Percentiles rank a stretch among this genome's conserved stretches.
Evolutionary conservation across 2,329 filamentous ascomycete species (phyloP).

Genomic region (Cytospora mali): DNA sequence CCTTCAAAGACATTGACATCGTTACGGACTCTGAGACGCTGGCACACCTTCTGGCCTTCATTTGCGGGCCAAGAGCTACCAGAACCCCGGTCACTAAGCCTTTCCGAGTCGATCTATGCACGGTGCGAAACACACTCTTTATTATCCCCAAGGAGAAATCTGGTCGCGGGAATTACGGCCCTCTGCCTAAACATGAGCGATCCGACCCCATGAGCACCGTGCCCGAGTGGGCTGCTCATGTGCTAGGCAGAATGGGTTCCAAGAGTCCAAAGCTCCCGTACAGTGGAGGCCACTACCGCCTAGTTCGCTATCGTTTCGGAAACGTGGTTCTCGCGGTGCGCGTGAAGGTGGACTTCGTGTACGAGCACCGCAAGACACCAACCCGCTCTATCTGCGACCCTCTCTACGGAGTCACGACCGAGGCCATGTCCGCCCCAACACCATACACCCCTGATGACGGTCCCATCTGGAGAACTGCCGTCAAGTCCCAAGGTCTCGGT

Average conservation of each 20-base stretch:
- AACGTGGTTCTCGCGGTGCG: slow-evolving; percentile 12
- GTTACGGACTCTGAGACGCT: slow-evolving; percentile 20
- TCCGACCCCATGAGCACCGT: neutral
- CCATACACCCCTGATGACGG: neutral
- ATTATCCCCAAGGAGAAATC: slow-evolving; percentile 1
- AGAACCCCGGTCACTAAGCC: neutral
- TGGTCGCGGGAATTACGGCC: slow-evolving; percentile 14
- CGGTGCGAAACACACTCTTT: slow-evolving; percentile 21
- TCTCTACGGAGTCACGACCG: neutral
- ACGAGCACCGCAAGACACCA: slow-evolving; percentile 2
- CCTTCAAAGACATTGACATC: slow-evolving; percentile 16
- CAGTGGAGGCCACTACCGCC: slow-evolving; percentile 18
- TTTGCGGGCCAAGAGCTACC: neutral
- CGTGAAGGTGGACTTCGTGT: slow-evolving; percentile 18
- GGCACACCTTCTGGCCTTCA: slow-evolving; percentile 12
- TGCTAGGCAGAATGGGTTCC: neutral
- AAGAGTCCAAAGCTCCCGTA: neutral
- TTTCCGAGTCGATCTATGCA: slow-evolving; percentile 25
- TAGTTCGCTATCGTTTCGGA: slow-evolving; percentile 20
- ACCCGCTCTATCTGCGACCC: neutral
- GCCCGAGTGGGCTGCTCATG: slow-evolving; percentile 18
- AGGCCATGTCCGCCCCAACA: neutral
- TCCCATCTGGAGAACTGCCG: slow-evolving; percentile 8
- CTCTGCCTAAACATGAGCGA: neutral
- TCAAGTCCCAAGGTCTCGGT: slow-evolving; percentile 3